These are phyloP conservation scores for Solanum chacoense DNA, from an alignment of 305 asterid species.

Conservation along the genomic window DNA sequence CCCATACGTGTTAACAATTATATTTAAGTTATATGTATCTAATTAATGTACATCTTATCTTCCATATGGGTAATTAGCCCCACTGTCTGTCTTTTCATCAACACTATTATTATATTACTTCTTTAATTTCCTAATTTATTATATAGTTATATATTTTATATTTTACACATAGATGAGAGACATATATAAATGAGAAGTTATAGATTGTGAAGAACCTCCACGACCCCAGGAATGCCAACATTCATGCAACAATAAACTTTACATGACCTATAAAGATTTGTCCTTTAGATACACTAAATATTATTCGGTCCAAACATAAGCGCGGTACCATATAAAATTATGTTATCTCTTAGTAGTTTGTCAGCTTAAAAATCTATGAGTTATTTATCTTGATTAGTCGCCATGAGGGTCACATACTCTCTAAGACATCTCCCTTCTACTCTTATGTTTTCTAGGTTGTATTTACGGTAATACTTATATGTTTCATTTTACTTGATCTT, in stretches of 20 bases:
- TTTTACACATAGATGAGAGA: conserved; percentile 4
- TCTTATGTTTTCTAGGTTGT: background rate
- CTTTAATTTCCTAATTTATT: background rate
- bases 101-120: conserved; percentile 7
- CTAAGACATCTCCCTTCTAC: background rate
- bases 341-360: background rate
- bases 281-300: background rate
- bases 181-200: background rate
- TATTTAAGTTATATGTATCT: background rate
- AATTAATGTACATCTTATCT: background rate
- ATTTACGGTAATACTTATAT: background rate
- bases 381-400: background rate
- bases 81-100: background rate
- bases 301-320: background rate
- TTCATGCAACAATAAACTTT: conserved; percentile 9
- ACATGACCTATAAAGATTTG: background rate
- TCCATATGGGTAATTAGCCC: background rate
- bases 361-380: background rate
- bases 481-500: background rate
- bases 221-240: conserved; percentile 7
- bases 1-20: background rate
- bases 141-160: too few relatives aligned
- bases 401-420: background rate
- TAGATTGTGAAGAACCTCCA: conserved; percentile 5
- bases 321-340: background rate